phyloP scores from a whole-genome alignment of 1,139 yeast genomes.

The Ashbya aceris region DNA sequence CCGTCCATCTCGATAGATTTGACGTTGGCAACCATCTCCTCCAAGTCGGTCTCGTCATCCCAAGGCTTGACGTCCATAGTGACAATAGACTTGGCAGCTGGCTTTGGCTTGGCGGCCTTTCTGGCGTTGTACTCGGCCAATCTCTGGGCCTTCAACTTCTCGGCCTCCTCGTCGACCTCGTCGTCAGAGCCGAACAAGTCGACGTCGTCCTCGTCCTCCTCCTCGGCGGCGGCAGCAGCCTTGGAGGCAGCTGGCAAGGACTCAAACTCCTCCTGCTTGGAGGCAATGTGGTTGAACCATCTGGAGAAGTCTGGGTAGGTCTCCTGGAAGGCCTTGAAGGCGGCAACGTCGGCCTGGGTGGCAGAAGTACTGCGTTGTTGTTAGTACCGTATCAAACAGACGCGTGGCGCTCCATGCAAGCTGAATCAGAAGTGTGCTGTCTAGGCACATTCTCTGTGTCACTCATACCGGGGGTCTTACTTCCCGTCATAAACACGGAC shows the following conservation, averaged over 20 bases:
- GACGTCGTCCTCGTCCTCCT: constrained; percentile 74
- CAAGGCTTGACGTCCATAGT: constrained; percentile 98
- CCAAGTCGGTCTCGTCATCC: constrained; percentile 98
- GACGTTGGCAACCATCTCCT: constrained; percentile 76
- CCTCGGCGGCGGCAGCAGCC: constrained; percentile 49
- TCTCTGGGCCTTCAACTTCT: constrained; percentile 93
- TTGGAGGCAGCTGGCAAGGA: constrained; percentile 76
- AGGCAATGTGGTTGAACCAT: constrained; percentile 97
- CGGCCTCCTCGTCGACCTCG: constrained; percentile 94
- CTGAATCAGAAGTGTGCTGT: constrained; percentile 11
- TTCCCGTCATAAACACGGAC: constrained; percentile 97
- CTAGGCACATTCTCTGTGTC: constrained; percentile 22
- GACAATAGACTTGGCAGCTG: constrained; percentile 96
- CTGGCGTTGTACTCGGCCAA: constrained; percentile 94
- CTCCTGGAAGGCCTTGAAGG: constrained; percentile 89
- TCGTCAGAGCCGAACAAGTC: constrained; percentile 94
- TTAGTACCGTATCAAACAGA: background rate
- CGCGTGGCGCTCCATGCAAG: background rate
- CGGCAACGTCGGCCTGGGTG: constrained; percentile 92
- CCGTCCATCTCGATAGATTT: constrained; percentile 83
- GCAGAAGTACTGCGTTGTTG: constrained; percentile 52
- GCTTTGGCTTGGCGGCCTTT: constrained; percentile 95
- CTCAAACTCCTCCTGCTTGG: constrained; percentile 77
- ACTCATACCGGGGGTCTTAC: constrained; percentile 92
- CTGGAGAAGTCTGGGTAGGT: constrained; percentile 92